Percentiles rank a stretch among this genome's conserved stretches.
These are phyloP conservation scores for Skeletonema menzelii DNA, from an alignment of 108 stramenopile species.

Conservation along the genomic window DNA sequence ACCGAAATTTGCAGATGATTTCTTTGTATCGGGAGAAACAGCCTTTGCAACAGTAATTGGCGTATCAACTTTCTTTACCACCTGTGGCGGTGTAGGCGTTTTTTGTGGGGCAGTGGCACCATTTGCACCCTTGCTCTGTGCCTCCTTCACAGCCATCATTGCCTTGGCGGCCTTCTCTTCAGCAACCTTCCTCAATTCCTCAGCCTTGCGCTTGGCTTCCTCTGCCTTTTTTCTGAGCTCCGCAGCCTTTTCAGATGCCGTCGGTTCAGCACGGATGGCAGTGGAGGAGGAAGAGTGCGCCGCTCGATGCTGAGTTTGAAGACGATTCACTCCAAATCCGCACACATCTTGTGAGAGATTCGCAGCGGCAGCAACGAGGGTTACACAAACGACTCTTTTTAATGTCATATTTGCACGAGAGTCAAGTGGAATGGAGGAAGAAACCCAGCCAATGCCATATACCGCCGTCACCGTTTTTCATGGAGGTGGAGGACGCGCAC, in stretches of 20 bases:
- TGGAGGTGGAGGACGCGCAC: too few species aligned
- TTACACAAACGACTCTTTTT: constrained; percentile 21
- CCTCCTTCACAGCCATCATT: constrained; percentile 42
- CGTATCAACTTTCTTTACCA: background rate
- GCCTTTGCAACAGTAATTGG: constrained; percentile 2
- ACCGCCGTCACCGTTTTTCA: too few species aligned
- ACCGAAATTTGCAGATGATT: constrained; percentile 6
- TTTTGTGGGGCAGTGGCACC: background rate
- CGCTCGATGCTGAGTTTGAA: constrained; percentile 3
- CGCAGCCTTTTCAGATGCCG: constrained; percentile 40
- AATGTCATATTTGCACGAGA: constrained; percentile 18
- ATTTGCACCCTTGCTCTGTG: constrained; percentile 6
- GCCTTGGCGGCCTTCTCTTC: constrained; percentile 38
- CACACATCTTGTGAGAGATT: constrained; percentile 19
- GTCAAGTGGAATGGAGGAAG: background rate
- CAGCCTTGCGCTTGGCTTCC: constrained; percentile 42
- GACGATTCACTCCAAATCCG: constrained; percentile 19
- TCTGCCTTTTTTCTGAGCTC: constrained; percentile 32
- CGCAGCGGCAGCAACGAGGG: constrained; percentile 11
- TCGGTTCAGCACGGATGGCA: constrained; percentile 8
- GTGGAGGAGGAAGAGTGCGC: background rate
- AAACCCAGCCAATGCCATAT: background rate
- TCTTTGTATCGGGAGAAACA: background rate
- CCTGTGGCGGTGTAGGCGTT: constrained; percentile 2
- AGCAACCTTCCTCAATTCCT: constrained; percentile 38